These are phyloP conservation scores for Entomophthora muscae DNA, from an alignment of 371 early-diverging fungal genomes.

Conservation along the genomic window DNA sequence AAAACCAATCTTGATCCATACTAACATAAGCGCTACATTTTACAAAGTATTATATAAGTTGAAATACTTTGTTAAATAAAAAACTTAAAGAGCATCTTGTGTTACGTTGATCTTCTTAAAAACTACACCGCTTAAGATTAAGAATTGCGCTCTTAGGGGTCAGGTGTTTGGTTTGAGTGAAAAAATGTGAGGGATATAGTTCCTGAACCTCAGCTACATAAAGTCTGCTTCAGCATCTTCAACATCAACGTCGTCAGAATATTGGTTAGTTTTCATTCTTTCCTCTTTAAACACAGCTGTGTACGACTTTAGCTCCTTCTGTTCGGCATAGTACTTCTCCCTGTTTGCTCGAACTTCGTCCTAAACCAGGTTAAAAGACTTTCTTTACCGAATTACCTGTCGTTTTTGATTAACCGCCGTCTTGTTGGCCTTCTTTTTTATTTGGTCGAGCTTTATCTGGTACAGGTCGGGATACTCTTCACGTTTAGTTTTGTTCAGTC, in stretches of 20 bases:
- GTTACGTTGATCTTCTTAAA: too few relatives aligned
- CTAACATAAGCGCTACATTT: too few relatives aligned
- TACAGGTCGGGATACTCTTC: constrained; percentile 58
- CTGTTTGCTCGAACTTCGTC: background rate
- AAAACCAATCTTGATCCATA: too few relatives aligned
- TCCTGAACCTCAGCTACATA: too few relatives aligned
- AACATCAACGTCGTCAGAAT: background rate
- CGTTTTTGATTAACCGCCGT: constrained; percentile 13
- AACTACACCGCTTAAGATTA: too few relatives aligned
- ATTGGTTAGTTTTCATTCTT: constrained; percentile 4
- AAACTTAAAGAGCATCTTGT: too few relatives aligned
- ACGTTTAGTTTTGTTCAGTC: constrained; percentile 80
- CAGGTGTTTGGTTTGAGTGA: too few relatives aligned
- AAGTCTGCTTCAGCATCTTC: constrained; percentile 8
- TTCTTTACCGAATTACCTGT: constrained; percentile 8
- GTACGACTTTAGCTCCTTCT: constrained; percentile 2
- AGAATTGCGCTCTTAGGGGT: too few relatives aligned
- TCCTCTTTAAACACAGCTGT: background rate
- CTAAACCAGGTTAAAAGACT: background rate
- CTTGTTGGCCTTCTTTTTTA: constrained; percentile 30
- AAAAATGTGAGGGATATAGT: too few relatives aligned
- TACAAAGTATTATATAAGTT: too few relatives aligned
- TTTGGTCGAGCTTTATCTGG: constrained; percentile 44
- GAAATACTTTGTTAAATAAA: too few relatives aligned
- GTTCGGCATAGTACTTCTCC: constrained; percentile 1